Base-by-base conservation (phyloP, 1,139 yeast species). In the Candida tropicalis region DNA sequence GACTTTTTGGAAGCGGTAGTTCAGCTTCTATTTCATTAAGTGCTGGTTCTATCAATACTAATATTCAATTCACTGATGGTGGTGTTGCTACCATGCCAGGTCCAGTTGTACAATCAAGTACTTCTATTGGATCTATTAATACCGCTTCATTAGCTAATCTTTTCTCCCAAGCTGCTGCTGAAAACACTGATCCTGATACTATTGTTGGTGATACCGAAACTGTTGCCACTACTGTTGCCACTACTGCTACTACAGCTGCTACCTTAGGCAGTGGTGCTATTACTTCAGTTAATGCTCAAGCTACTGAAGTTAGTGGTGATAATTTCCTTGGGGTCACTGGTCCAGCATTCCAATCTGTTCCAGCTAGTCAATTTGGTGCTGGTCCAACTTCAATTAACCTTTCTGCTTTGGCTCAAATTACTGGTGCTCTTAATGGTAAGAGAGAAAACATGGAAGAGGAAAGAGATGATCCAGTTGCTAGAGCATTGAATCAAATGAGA, bases 321-420 rank as follows among this genome's bases (percentile, higher is more conserved):
- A 34, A 35, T n/a, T 33, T 32, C 22, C 36, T 39, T 15, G 38
- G 48, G 4, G n/a, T 44, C 12, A 38, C 46, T 23, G 52, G 52
- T 2, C 48, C 48, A 25, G 44, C 51, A 13, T 45, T 45, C 34
- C 42, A 43, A 43, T 41, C 51, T 5, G 25, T 45, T 9, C 50
- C 50, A 31, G 15, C 47, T 12, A 39, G 47, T 13, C 48, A 40
- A 35, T 45, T 45, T 18, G 48, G 47, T 15, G 39, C 27, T 25
- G 45, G 40, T 9, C 43, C 43, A 25, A 47, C 51, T 9, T 38
- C 45, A 5, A 43, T 48, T 39, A 46, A 46, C 29, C 38, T 40
- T 24, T 45, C 49, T 9, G 46, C 47, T 3, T 47, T 48, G 34
- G 37, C 44, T 28, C 43, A 41, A 38, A 27, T 48, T n/a, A 40